Percentiles rank a stretch among this genome's conserved stretches.
phyloP scores from a whole-genome alignment of 1,139 yeast species.

The Debaryomyces subglobosus region DNA sequence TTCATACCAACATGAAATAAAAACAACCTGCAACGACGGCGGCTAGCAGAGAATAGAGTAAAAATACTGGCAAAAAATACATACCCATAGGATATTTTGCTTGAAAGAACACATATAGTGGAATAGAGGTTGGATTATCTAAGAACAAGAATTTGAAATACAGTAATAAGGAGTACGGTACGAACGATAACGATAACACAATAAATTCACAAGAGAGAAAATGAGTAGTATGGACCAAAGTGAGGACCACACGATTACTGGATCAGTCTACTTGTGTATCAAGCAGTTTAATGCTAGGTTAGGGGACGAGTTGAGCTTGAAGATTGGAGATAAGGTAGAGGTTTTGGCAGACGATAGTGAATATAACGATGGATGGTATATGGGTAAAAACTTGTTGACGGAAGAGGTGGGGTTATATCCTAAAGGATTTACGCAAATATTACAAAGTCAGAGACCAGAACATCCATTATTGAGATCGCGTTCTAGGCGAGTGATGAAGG shows the following conservation, averaged over 20 bases:
- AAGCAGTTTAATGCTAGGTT: slow-evolving; percentile 85
- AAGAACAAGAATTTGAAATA: neutral
- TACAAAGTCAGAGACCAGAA: slow-evolving; percentile 24
- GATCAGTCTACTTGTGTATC: slow-evolving; percentile 55
- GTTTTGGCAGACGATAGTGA: slow-evolving; percentile 91
- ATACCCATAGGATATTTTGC: neutral
- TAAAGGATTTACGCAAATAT: slow-evolving; percentile 70
- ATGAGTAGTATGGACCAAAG: neutral
- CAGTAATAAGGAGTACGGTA: neutral
- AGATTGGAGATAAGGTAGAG: slow-evolving; percentile 83
- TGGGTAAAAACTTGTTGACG: slow-evolving; percentile 76
- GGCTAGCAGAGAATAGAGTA: neutral
- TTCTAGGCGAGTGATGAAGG: slow-evolving; percentile 52
- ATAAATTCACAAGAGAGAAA: neutral
- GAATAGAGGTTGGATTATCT: neutral
- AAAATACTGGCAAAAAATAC: neutral
- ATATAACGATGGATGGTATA: slow-evolving; percentile 97
- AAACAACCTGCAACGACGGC: neutral
- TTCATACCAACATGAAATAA: slow-evolving; percentile 1
- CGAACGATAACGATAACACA: neutral
- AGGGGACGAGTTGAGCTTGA: slow-evolving; percentile 83
- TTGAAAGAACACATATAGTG: neutral
- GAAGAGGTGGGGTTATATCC: slow-evolving; percentile 87
- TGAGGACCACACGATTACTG: slow-evolving; percentile 11
- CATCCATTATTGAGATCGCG: slow-evolving; percentile 54